Evolutionary conservation across 2,329 filamentous ascomycete species (phyloP), one percentile per base, ranked within the genome.

Genomic region (Pseudodiploospora longispora): DNA sequence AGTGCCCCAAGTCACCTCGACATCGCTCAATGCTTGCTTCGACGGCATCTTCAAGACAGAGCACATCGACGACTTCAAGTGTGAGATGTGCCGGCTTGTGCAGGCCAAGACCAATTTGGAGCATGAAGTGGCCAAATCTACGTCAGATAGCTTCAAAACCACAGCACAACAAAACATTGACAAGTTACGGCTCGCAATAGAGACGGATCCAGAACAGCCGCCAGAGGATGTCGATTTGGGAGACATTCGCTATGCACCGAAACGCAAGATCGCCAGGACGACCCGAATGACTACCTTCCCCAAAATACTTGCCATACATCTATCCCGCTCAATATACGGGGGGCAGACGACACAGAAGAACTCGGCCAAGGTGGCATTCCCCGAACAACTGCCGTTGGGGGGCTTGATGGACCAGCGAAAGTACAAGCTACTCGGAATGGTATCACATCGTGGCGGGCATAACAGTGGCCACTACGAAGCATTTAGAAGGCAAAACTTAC

Each of bases 401-500:
- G 82, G 88, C 1, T 69, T 97, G 27, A 66, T 93, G 36, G 77
- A 85, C 45, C 82, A 85, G 57, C 85, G 82, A 51, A 84, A 78
- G 59, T 98, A 96, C 65, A 87, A 83, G 55, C 72, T 98, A 5
- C 75, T 95, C 0, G 88, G 85, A 9, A 79, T 95, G 32, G 88
- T 98, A 32, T 95, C 87, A 27, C 93, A 98, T 61, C 95, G 95
- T 58, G 93, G 93, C 33, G 94, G 87, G 50, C 93, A 98, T 61
- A 84, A 95, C 59, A 95, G 89, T 56, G 93, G 93, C 1, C 93
- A 98, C 60, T 98, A 98, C 67, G 93, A 98, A 63, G 91, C 89
- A 1, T 97, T 97, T 63, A 78, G 93, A 31, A 79, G 93, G 33
- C 93, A 97, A 63, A 84, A 87, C 47, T 67, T 87, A 6, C 80